Evolutionary conservation across 148 eudicot genomes (phyloP), one percentile per base, ranked within the genome.

Genomic region (Nyssa sinensis): DNA sequence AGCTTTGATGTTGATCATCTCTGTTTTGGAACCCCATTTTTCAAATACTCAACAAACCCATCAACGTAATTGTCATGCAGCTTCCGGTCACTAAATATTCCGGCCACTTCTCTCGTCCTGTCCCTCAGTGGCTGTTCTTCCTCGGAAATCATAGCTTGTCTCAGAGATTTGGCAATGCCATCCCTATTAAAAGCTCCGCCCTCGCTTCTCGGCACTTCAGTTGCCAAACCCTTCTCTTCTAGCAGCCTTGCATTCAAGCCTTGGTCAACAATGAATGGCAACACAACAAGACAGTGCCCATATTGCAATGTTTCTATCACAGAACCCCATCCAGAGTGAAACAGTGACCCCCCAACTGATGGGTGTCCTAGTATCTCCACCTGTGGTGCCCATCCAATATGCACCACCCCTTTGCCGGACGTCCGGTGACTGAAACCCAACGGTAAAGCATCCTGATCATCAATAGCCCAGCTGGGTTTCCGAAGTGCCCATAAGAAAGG

Each of bases 261-360:
- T 34, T 82, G 85, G 31, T 82, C 85, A 4, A 61, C 5, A 8
- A 75, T 71, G 1, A 78, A 34, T 0, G 85, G 81, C 70, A 78
- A 37, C 19, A 71, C 76, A 25, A 78, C 69, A 4, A 82, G 59
- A 11, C 25, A 1, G 53, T 81, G 84, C 12, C 79, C 79, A 17
- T 68, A 66, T 51, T 70, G 75, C 34, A 81, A 23, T 9, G 27
- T 60, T 39, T 78, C 84, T 3, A 81, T 74, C 2, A 66, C 51
- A 0, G 81, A 73, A 0, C 84, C 84, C 81, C 84, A 81, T 4
- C 84, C 84, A 0, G 81, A 55, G 24, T 81, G 81, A 62, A 81
- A 81, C 53, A 70, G 23, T 4, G 78, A 63, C 33, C 81, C 72
- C n/a, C 84, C 81, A 0, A 77, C 16, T 0, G 81, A 64, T 6